A percentile compares a stretch with the other conserved stretches of the same genome.
phyloP scores from a whole-genome alignment of 2,329 filamentous ascomycete genomes.

The Penicillium sp. region DNA sequence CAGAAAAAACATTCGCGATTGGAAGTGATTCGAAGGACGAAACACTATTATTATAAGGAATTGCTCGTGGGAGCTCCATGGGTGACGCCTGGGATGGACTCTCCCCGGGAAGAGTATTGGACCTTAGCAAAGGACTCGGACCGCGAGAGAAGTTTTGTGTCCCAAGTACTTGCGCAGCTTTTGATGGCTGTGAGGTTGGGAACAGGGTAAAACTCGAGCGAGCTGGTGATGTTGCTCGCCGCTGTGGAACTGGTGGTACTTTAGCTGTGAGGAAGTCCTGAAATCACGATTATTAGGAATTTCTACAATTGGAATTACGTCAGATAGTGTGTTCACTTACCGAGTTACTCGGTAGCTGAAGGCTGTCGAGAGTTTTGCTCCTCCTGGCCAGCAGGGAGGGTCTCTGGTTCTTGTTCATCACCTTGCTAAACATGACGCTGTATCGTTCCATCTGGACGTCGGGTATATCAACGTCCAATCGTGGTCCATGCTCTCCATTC shows the following conservation, averaged over 20 bases:
- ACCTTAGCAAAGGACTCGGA: constrained; percentile 30
- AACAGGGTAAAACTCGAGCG: constrained; percentile 44
- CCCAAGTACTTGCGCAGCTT: constrained; percentile 35
- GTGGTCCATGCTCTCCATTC: constrained; percentile 29
- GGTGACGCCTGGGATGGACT: constrained; percentile 18
- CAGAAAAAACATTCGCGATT: constrained; percentile 14
- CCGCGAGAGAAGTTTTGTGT: constrained; percentile 36
- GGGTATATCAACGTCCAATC: constrained; percentile 80
- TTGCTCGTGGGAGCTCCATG: constrained; percentile 6
- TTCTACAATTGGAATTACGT: not conserved
- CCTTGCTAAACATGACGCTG: constrained; percentile 86
- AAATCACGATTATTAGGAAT: not conserved
- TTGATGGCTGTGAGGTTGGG: constrained; percentile 37
- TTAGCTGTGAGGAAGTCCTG: constrained; percentile 19
- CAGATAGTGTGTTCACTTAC: constrained; percentile 30
- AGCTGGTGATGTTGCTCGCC: constrained; percentile 43
- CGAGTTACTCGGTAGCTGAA: constrained; percentile 58
- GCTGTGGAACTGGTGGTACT: constrained; percentile 28
- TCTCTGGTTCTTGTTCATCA: constrained; percentile 59
- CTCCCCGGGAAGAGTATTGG: constrained; percentile 25
- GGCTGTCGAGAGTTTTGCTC: constrained; percentile 48
- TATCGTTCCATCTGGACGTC: constrained; percentile 82
- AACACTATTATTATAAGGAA: constrained; percentile 11
- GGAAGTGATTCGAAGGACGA: constrained; percentile 18
- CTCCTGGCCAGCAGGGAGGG: constrained; percentile 40